Base-by-base conservation (phyloP, 345 rosid species). In the Citrus medica region DNA sequence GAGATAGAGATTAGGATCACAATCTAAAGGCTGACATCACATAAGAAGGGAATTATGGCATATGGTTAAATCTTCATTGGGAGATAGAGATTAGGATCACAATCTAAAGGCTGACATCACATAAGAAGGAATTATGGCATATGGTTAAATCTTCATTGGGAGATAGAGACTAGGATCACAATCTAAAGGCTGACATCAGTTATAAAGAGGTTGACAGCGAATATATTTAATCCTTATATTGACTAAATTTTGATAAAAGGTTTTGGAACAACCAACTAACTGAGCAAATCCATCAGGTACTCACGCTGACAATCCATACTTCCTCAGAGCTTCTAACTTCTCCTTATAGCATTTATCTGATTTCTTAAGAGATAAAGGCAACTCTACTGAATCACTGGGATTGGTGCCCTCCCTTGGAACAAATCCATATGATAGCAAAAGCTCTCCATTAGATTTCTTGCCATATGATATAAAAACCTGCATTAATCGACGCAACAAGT, bases 391-490 rank as follows among this genome's bases (percentile, higher is more conserved):
- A 84, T 95, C 99, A 84, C 88, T 87, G 61, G 96, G 97, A 82
- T 95, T 92, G 46, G 97, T 89, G 71, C 98, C 99, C 84, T 95
- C 98, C 75, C 88, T 87, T 71, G 98, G 99, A 78, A 91, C 97
- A 83, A 95, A 93, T 70, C 98, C 98, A 77, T 95, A 95, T 1
- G 99, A 95, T 51, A 95, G 83, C 83, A 95, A 79, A 67, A 92
- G 89, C 87, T 95, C 99, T 81, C 98, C 98, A 62, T 91, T 95
- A 61, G 97, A 93, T 84, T 95, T 95, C 80, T 84, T 92, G 56
- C 98, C 99, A 81, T 95, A 95, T 19, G 99, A 95, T 87, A 95
- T 92, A 87, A 95, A 95, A 75, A 95, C 98, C 99, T 95, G 94
- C 87, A 85, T 46, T 66, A 82, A 67, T 53, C n/a, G 60, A 76